These are phyloP conservation scores for Botrytis sinoallii DNA, from an alignment of 2,329 filamentous ascomycete species.

Conservation along the genomic window DNA sequence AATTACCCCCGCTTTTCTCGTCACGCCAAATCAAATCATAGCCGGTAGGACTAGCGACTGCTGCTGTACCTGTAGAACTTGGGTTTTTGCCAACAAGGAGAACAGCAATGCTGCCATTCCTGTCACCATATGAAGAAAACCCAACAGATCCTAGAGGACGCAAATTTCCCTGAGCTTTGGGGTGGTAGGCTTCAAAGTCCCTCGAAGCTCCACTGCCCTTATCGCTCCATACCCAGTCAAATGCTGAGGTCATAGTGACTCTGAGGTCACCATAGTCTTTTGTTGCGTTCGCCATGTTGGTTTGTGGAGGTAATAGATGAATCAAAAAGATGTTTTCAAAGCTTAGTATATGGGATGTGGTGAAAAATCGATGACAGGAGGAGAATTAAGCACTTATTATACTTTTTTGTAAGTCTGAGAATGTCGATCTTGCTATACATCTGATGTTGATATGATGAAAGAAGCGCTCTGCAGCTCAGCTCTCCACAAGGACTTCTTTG, in stretches of 20 bases:
- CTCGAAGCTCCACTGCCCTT: neutral
- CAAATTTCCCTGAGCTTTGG: neutral
- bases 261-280: neutral
- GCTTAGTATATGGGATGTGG: neutral
- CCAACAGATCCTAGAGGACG: neutral
- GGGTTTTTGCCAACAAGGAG: neutral
- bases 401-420: neutral
- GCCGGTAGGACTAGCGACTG: neutral
- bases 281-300: neutral
- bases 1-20: neutral
- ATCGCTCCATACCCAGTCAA: neutral
- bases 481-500: neutral
- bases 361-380: neutral
- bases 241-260: conserved; percentile 4
- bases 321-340: neutral
- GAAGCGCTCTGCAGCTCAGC: neutral
- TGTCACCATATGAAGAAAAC: neutral
- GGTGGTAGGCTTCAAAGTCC: neutral
- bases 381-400: neutral
- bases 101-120: neutral
- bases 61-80: neutral
- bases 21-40: neutral
- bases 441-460: neutral
- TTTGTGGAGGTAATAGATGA: neutral
- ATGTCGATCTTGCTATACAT: neutral